Base-by-base conservation (phyloP, 83 land plant species). In the Diphasiastrum complanatum region DNA sequence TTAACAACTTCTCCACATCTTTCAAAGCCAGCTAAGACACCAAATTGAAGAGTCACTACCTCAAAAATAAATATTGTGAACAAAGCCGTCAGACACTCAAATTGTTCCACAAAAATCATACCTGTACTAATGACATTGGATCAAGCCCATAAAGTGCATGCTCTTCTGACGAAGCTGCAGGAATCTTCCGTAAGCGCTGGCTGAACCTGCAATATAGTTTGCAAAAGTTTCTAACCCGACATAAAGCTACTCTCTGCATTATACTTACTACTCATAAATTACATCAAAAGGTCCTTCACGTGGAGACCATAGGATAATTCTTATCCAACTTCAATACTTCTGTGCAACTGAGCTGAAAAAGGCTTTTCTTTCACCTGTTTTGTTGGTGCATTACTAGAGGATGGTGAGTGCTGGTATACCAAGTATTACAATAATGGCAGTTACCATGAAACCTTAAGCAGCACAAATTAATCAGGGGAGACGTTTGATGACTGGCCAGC, bases 1-100 rank as follows among this genome's bases (percentile, higher is more conserved):
- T 67, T 58, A 79, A 48, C 27, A 79, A 57, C 73, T 78, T 93
- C 63, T 89, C 96, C 35, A 96, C 96, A 78, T 93, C 98, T 78
- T 86, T 89, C 37, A 93, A 35, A 46, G 92, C 96, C 47, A 85
- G 82, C 98, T 93, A 76, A 32, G 50, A 32, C 22, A 47, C 46
- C 36, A 11, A 5, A 60, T 33, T 35, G 32, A 57, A 22, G 56
- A 4, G 19, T 33, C 33, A 47, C 65, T 41, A 35, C 5, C 16
- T 58, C 12, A 35, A 10, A 26, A 40, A 43, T 8, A 26, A 12
- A 61, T 11, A 28, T 32, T 23, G 5, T 11, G 18, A 3, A 64
- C 24, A 54, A 3, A 27, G 1, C 20, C 14, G 11, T n/a, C 4
- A 11, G 12, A 61, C 33, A 3, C 52, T 14, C 33, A 59, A 16